Evolutionary conservation across 225 moss, liverwort and hornwort genomes (phyloP), one percentile per base, ranked within the genome.

Genomic region (Pleurozium schreberi): DNA sequence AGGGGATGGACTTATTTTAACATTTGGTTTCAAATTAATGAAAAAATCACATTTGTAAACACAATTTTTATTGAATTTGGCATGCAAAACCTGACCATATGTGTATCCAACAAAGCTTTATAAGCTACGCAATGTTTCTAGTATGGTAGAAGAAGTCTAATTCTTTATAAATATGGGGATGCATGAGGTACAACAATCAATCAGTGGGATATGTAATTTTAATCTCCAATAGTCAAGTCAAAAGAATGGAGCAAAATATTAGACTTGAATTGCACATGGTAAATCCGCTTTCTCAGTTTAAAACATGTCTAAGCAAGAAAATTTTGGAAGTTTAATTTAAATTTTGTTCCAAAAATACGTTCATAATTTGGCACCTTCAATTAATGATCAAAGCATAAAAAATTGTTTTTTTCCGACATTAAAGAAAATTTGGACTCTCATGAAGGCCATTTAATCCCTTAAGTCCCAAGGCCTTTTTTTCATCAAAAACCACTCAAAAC

Each of bases 311-410:
- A 45, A 16, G 6, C 0, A 27, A 73, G 17, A 45, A 28, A 45
- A 17, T 45, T 0, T 42, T 3, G 15, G 26, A 42, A 14, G 14
- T 16, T 8, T 40, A 68, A 7, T 21, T 7, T 12, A 67, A 22
- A 12, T 7, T n/a, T n/a, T 2, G 2, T 7, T n/a, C 4, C 2
- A 2, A 22, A 67, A 68, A 68, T n/a, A 1, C 0, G 0, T 68
- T 68, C 12, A 7, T 12, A 67, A 22, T 69, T 40, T 40, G 14
- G 25, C 4, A 0, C 8, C 23, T 40, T 4, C 23, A 68, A 40
- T 68, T 40, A 69, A 40, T 69, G 4, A 7, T 23, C 23, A 25
- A 40, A 40, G 23, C 8, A 14, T 22, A 4, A 12, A 40, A 40
- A 69, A 40, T 69, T 40, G 40, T 49, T 49, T 49, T 49, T 49